Evolutionary conservation across 2,329 filamentous ascomycete genomes (phyloP).

Genomic region (Claviceps sorghi): DNA sequence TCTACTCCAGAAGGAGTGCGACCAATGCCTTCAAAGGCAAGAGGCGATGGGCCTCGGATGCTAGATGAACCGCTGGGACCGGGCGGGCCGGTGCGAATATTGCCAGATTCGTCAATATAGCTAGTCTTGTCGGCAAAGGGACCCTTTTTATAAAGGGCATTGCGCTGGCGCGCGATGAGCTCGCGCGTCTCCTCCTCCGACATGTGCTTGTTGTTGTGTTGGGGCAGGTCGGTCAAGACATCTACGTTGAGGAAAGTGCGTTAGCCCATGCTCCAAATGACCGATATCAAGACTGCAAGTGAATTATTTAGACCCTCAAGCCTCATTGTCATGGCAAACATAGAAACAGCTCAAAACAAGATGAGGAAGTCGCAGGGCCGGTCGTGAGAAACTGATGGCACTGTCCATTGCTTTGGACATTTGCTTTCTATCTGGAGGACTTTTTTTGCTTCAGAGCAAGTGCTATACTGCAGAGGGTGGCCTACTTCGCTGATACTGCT

Average conservation of each 20-base stretch:
- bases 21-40: conserved; percentile 53
- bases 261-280: conserved; percentile 22
- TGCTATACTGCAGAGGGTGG: conserved; percentile 62
- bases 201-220: conserved; percentile 56
- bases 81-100: conserved; percentile 50
- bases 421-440: conserved; percentile 26
- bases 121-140: conserved; percentile 51
- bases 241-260: conserved; percentile 29
- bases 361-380: conserved; percentile 4
- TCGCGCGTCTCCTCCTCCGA: conserved; percentile 94
- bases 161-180: conserved; percentile 88
- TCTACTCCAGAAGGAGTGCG: conserved; percentile 23
- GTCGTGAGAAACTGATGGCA: conserved; percentile 8
- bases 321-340: conserved; percentile 1
- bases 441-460: conserved; percentile 21
- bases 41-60: conserved; percentile 62
- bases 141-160: conserved; percentile 74
- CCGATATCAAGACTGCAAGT: conserved; percentile 6
- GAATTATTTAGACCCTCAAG: conserved; percentile 3
- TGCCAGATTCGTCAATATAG: conserved; percentile 54
- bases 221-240: conserved; percentile 31
- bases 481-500: conserved; percentile 99
- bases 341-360: conserved; percentile 3
- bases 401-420: conserved; percentile 10
- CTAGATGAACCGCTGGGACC: conserved; percentile 48